Evolutionary conservation across 768 basidiomycete genomes (phyloP), one percentile per base, ranked within the genome.

Genomic region (Panellus pusillus): DNA sequence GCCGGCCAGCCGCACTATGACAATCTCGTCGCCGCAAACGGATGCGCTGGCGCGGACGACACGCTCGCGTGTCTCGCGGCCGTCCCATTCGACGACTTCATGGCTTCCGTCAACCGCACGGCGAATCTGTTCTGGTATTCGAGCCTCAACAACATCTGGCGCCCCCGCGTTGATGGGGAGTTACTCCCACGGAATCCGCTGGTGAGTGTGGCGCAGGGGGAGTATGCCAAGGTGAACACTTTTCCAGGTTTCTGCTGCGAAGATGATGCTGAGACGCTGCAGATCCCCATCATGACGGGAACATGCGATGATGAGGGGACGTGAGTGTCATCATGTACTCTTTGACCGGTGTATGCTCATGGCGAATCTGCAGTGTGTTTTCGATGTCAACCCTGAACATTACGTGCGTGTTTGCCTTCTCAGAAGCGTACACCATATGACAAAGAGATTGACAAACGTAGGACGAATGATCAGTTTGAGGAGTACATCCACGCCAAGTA

Each of bases 111-210:
- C 45, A 66, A 74, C 51, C 3, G 55, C 6, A 65, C 68, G 18
- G 69, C 75, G 0, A 59, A 50, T 11, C 19, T 72, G 1, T 66
- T 74, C 40, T 49, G 66, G 0, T 72, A 69, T 55, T 49, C 64
- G 52, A 66, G 67, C 19, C 46, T 74, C 31, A 50, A 52, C 0
- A 49, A 68, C 35, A 67, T 68, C 1, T 78, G 74, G 73, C 37
- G 63, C 12, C 78, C 76, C 4, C 63, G 70, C 8, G 68, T 72
- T 2, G 77, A 79, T 44, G 74, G 73, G 0, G 59, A 65, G 0
- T 72, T 79, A 50, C 39, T 79, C 18, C 60, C 61, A 1, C 68
- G 66, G 2, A 52, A 66, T 35, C 75, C 75, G 0, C 61, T 69
- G 27, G 40, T 54, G 7, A 64, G 72, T 1, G 64, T 77, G 0